phyloP scores from a whole-genome alignment of 257 asterid genomes.

The Dorcoceras hygrometricum region DNA sequence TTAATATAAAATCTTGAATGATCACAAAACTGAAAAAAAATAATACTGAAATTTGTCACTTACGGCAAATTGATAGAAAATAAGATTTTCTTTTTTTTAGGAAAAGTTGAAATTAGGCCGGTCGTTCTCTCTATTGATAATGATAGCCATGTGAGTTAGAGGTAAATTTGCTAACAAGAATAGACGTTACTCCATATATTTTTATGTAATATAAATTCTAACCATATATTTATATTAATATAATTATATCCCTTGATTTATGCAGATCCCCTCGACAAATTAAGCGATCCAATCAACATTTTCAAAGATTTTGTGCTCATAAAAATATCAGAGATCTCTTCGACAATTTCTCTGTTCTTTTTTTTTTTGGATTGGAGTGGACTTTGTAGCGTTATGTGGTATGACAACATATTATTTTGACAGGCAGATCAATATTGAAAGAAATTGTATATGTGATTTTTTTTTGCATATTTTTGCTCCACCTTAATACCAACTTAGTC shows the following conservation, averaged over 20 bases:
- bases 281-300: not conserved
- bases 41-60: not conserved
- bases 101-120: not conserved
- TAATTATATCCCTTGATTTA: not conserved
- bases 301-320: not conserved
- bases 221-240: too few relatives aligned
- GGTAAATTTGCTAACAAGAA: constrained; percentile 7
- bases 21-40: too few relatives aligned
- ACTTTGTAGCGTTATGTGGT: too few relatives aligned
- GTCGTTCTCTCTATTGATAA: constrained; percentile 12
- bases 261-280: not conserved
- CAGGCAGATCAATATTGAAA: too few relatives aligned
- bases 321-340: too few relatives aligned
- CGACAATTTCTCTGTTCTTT: too few relatives aligned
- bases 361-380: too few relatives aligned
- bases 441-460: too few relatives aligned
- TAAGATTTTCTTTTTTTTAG: not conserved
- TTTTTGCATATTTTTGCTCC: too few relatives aligned
- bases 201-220: not conserved
- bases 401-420: too few relatives aligned
- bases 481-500: too few relatives aligned
- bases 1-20: too few relatives aligned
- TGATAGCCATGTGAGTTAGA: constrained; percentile 33
- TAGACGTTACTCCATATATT: constrained; percentile 22
- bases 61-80: not conserved